phyloP scores from a whole-genome alignment of 179 eudicot species.

The Drosera spatulata region DNA sequence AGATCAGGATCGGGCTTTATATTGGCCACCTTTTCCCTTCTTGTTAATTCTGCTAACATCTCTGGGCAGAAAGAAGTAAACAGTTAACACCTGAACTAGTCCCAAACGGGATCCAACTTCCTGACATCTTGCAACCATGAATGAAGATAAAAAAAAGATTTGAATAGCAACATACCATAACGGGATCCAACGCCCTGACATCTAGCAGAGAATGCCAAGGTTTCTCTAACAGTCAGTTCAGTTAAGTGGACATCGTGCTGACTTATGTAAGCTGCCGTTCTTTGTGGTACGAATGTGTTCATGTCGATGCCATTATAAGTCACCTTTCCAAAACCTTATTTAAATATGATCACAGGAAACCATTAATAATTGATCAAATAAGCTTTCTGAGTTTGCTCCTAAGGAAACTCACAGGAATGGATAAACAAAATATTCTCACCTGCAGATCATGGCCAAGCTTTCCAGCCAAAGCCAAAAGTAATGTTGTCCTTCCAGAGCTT shows the following conservation, averaged over 20 bases:
- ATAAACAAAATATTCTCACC: not conserved
- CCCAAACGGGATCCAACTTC: too few species aligned
- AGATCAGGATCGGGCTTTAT: slow-evolving; percentile 5
- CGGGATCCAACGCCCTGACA: slow-evolving; percentile 2
- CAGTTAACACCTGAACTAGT: not conserved
- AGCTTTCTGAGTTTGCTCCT: not conserved
- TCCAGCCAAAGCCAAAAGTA: slow-evolving; percentile 13
- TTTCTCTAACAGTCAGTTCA: slow-evolving; percentile 2
- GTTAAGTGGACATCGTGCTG: not conserved
- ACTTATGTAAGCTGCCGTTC: slow-evolving; percentile 1
- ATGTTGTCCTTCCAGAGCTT: slow-evolving; percentile 13
- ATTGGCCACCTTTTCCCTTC: slow-evolving; percentile 5
- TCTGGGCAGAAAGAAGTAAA: not conserved
- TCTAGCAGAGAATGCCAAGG: not conserved
- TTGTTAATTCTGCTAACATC: not conserved
- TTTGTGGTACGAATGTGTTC: not conserved
- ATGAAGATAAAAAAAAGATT: not conserved
- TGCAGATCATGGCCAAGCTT: slow-evolving; percentile 5
- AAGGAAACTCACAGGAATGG: not conserved
- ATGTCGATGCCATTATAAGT: not conserved
- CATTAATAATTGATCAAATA: not conserved
- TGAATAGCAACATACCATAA: not conserved
- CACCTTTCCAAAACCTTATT: slow-evolving; percentile 1
- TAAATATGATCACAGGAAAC: not conserved
- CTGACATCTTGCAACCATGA: too few species aligned